Evolutionary conservation across 257 asterid species (phyloP), one percentile per base, ranked within the genome.

Genomic region (Petunia axillaris): DNA sequence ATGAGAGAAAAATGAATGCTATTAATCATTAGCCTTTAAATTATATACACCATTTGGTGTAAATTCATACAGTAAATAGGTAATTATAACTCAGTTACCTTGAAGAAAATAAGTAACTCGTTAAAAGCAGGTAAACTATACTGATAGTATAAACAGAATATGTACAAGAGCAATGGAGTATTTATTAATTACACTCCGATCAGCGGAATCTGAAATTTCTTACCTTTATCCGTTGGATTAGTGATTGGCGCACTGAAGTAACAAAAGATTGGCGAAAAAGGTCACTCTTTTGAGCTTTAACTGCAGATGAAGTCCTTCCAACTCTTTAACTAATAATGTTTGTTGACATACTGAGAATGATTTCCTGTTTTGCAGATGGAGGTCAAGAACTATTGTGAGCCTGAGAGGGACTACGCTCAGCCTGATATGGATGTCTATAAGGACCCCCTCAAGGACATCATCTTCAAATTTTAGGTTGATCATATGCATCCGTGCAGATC

Each of bases 381-480:
- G 82, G 84, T 90, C 44, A 85, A 83, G 78, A 84, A 87, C 91
- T 89, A 94, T 77, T 81, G 91, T 9, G 88, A 90, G 57, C 60
- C 77, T 10, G 25, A 48, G 44, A 48, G 35, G 77, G 77, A 71
- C 60, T 71, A 35, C 35, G 5, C 4, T 50, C 2, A 10, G 8
- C 57, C 40, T 48, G 44, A 50, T 3, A 6, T 35, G 35, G 13
- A 71, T 1, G 8, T 50, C 6, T 85, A 91, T 85, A 85, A 83
- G 87, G 91, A 90, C 65, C 94, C 94, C 14, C 89, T 88, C 85
- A 90, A 85, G 89, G 85, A 88, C 75, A 93, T 94, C 50, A 92
- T 94, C 65, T 86, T 85, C 88, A 88, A 84, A 84, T 94, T 92
- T 82, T 93, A 37, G 86, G 76, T 76, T 54, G 68, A 57, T 44